phyloP scores from a whole-genome alignment of 2,329 filamentous ascomycete genomes.

The Volutella citrinella region DNA sequence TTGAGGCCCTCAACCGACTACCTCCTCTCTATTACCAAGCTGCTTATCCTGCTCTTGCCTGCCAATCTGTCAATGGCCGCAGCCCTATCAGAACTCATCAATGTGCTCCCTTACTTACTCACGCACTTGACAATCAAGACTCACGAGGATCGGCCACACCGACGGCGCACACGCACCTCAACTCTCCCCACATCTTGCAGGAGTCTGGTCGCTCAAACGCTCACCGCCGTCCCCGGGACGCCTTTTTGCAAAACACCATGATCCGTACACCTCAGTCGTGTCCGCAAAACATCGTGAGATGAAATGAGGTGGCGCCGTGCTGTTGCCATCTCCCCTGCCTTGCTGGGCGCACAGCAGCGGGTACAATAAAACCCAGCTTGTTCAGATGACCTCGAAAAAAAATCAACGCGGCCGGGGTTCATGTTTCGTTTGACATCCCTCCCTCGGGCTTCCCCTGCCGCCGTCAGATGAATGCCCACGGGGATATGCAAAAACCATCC shows the following conservation, averaged over 20 bases:
- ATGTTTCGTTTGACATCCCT: conserved; percentile 9
- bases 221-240: conserved; percentile 16
- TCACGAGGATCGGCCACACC: too few relatives aligned
- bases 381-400: conserved; percentile 24
- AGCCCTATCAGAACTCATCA: too few relatives aligned
- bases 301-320: conserved; percentile 21
- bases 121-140: too few relatives aligned
- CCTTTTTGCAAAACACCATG: conserved; percentile 3
- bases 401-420: conserved; percentile 14
- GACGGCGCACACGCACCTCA: too few relatives aligned
- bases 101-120: too few relatives aligned
- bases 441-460: conserved; percentile 4
- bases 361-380: conserved; percentile 16
- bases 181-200: conserved; percentile 7
- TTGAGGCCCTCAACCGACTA: too few relatives aligned
- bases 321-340: conserved; percentile 11
- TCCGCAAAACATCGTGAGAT: conserved; percentile 14
- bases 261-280: conserved; percentile 12
- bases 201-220: too few relatives aligned
- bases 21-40: too few relatives aligned
- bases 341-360: conserved; percentile 13
- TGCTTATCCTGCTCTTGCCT: too few relatives aligned
- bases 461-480: too few relatives aligned
- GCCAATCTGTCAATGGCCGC: too few relatives aligned
- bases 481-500: too few relatives aligned